Percentiles rank a stretch among this genome's conserved stretches.
Conservation (phyloP, 179 eudicot species). For the Silene coronaria region DNA sequence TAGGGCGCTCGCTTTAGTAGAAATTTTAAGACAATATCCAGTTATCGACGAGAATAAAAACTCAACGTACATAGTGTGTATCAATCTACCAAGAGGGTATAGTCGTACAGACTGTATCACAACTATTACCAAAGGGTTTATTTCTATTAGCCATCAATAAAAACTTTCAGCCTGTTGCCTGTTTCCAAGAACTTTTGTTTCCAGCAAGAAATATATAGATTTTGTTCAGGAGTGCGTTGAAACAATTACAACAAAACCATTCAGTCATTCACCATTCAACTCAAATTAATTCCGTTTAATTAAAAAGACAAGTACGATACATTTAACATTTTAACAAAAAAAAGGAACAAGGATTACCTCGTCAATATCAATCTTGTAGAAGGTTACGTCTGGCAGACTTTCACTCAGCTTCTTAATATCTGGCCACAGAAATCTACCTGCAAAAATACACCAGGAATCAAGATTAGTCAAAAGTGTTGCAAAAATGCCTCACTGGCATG, state of each 20-base stretch:
- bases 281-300: background rate
- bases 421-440: slow-evolving; percentile 81
- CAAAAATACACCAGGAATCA: slow-evolving; percentile 9
- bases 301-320: background rate
- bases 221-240: background rate
- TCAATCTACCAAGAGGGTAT: background rate
- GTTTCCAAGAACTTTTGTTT: background rate
- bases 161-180: background rate
- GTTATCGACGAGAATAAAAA: background rate
- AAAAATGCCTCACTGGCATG: background rate
- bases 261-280: background rate
- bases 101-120: background rate
- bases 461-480: background rate
- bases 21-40: background rate
- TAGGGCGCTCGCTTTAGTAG: background rate
- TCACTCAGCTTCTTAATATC: slow-evolving; percentile 54
- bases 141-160: background rate
- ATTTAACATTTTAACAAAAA: background rate
- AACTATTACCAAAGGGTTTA: background rate
- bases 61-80: background rate
- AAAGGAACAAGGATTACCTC: slow-evolving; percentile 36
- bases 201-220: background rate
- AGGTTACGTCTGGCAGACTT: slow-evolving; percentile 55
- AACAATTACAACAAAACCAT: background rate
- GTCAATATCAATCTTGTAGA: slow-evolving; percentile 85